These are phyloP conservation scores for Borealophlyctis nickersoniae DNA, from an alignment of 192 early-diverging fungal genomes.

Conservation along the genomic window DNA sequence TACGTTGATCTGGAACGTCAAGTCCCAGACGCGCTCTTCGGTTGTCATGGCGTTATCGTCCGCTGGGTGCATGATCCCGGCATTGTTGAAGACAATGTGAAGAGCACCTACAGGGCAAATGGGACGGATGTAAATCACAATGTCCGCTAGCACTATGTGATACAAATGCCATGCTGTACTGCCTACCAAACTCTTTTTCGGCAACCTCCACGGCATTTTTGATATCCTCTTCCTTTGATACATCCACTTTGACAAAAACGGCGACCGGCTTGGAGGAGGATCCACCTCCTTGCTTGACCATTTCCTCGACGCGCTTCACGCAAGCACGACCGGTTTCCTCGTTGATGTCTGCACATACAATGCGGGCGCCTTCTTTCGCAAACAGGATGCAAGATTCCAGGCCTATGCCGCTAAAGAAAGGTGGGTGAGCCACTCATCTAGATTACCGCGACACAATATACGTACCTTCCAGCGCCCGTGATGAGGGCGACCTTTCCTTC, in stretches of 20 bases:
- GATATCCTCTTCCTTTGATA: conserved; percentile 70
- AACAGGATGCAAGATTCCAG: conserved; percentile 71
- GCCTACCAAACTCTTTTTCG: conserved; percentile 65
- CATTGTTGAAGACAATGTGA: conserved; percentile 83
- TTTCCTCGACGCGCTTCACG: conserved; percentile 50
- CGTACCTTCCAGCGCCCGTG: conserved; percentile 76
- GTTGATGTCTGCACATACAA: conserved; percentile 77
- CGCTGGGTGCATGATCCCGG: conserved; percentile 77
- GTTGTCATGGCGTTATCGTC: conserved; percentile 78
- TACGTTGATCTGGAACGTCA: conserved; percentile 75
- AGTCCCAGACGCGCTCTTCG: conserved; percentile 74
- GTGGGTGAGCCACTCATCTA: not conserved
- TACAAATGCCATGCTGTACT: not conserved
- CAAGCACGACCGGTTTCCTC: conserved; percentile 52
- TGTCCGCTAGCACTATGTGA: not conserved
- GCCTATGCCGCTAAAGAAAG: conserved; percentile 67
- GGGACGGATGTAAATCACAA: too few species aligned
- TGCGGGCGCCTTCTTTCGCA: conserved; percentile 73
- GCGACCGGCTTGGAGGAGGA: conserved; percentile 33
- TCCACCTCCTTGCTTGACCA: conserved; percentile 36
- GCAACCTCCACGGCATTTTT: conserved; percentile 63
- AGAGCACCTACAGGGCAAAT: conserved; percentile 56
- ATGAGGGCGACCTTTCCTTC: conserved; percentile 74
- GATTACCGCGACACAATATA: not conserved
- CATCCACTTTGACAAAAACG: conserved; percentile 64